Evolutionary conservation across 768 basidiomycete genomes (phyloP), one percentile per base, ranked within the genome.

Genomic region (Tephrocybe sp.): DNA sequence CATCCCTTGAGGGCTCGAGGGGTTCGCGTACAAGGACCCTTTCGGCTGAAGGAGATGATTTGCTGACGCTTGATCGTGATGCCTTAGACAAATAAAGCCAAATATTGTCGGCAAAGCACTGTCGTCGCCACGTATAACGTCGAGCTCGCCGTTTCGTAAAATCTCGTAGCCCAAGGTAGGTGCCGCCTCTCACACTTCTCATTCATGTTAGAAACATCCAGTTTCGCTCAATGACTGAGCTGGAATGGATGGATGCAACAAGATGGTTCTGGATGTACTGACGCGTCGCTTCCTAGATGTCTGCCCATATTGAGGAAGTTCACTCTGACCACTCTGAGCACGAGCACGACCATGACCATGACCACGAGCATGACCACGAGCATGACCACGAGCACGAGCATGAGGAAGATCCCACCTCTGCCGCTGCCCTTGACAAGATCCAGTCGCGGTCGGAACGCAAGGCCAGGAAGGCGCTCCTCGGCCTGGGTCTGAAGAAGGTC

Each of bases 391-490:
- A 73, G 19, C 75, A 79, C 51, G 74, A 77, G 25, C 74, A 80
- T 43, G 87, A 91, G 53, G 89, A 91, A 66, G 91, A 92, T 59
- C 91, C 89, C 41, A 89, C 87, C 49, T 90, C 88, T 39, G 80
- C 83, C 53, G 86, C 89, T 37, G 87, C 87, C 51, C 84, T 92
- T 54, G 90, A 95, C 60, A 96, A 97, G 73, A 89, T 95, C 59
- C 91, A 94, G 73, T 94, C 92, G 46, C 87, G 92, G 56, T 86
- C 93, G 30, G 94, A 98, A 72, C 87, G 94, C 61, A 97, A 96
- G 70, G 93, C 94, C 44, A 82, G 94, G 67, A 97, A 98, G 74
- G 93, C 94, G 13, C 83, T 98, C 45, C 79, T 94, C 57, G 76
- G 86, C 58, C 78, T 98, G 60, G 97, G 97, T 32, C 73, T 99